These are phyloP conservation scores for Colletotrichum sp. DNA, from an alignment of 2,329 filamentous ascomycete species.

Conservation along the genomic window DNA sequence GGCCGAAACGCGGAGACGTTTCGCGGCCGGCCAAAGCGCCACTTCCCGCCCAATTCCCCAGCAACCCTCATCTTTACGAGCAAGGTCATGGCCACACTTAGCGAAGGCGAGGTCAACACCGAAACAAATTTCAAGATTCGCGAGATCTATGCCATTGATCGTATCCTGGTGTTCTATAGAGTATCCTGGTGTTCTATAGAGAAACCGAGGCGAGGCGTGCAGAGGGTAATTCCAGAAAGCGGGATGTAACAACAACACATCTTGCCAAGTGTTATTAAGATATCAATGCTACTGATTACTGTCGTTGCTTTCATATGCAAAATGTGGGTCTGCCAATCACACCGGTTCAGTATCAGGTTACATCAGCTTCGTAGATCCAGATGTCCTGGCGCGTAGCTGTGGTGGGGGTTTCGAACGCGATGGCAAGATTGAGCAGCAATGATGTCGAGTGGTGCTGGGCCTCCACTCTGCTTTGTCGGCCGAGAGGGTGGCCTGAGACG, in stretches of 20 bases:
- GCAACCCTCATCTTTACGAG: neutral
- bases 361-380: neutral
- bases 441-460: neutral
- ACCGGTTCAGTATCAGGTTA: conserved; percentile 1
- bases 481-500: neutral
- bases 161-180: neutral
- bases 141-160: conserved; percentile 1
- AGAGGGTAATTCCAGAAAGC: neutral
- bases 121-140: neutral
- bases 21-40: conserved; percentile 18
- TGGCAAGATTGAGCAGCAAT: neutral
- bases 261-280: neutral
- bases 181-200: neutral
- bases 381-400: neutral
- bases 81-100: neutral
- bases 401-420: neutral
- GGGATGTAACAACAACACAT: neutral
- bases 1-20: conserved; percentile 13
- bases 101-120: neutral
- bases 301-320: neutral
- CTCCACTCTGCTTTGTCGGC: neutral
- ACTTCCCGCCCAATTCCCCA: neutral
- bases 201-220: neutral
- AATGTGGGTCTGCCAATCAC: neutral
- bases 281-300: neutral